Percentiles rank a stretch among this genome's conserved stretches.
Evolutionary conservation across 2,329 filamentous ascomycete genomes (phyloP).

Genomic region (Pyrenochaeta sp.): DNA sequence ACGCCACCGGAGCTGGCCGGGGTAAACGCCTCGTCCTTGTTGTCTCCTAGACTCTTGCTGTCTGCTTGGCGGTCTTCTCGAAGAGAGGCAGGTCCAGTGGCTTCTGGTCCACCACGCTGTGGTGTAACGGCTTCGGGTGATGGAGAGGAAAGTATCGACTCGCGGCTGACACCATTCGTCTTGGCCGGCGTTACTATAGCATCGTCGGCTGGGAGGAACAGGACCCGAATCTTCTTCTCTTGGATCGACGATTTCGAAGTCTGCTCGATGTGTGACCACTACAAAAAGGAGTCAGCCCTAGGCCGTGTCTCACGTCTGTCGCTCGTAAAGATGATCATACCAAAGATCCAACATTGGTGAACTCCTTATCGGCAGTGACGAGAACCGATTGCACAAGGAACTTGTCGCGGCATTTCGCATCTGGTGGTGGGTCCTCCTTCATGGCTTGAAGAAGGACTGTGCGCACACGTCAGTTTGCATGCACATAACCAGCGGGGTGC

Average conservation of each 20-base stretch:
- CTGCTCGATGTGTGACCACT: conserved; percentile 81
- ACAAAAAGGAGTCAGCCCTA: conserved; percentile 21
- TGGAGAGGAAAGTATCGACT: conserved; percentile 60
- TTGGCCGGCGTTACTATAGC: conserved; percentile 41
- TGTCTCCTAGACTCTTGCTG: conserved; percentile 53
- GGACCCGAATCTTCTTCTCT: conserved; percentile 95
- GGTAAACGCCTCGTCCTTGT: conserved; percentile 52
- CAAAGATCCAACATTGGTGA: conserved; percentile 79
- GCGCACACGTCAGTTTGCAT: conserved; percentile 35
- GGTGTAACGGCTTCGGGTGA: conserved; percentile 61
- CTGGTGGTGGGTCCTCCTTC: conserved; percentile 89
- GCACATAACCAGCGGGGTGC: conserved; percentile 15
- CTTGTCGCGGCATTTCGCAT: conserved; percentile 95
- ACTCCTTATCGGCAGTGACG: conserved; percentile 84
- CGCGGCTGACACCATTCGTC: conserved; percentile 45
- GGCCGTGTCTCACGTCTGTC: not conserved
- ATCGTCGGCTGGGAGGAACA: conserved; percentile 75
- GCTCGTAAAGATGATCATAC: conserved; percentile 61
- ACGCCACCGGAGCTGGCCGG: conserved; percentile 46
- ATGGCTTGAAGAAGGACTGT: conserved; percentile 94
- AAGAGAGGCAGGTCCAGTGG: conserved; percentile 49
- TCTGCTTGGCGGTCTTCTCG: conserved; percentile 50
- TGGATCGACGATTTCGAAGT: conserved; percentile 79
- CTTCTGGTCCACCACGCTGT: conserved; percentile 45
- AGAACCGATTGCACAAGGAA: conserved; percentile 94